phyloP scores from a whole-genome alignment of 1,284 basidiomycete species.

The Rhodotorula sp. region DNA sequence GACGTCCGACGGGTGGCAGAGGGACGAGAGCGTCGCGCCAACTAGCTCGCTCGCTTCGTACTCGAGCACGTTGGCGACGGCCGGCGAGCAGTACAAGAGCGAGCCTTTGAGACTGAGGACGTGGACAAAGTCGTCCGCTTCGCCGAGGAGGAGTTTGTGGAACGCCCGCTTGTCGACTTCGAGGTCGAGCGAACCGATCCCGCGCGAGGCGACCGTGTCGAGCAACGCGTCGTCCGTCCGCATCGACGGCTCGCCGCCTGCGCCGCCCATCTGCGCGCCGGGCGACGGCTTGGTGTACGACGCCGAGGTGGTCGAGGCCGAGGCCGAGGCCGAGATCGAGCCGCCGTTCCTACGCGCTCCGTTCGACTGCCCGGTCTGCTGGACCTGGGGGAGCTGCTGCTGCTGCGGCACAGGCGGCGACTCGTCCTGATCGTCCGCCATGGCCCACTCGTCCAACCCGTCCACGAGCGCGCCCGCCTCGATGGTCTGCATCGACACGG shows the following conservation, averaged over 20 bases:
- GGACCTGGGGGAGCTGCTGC: slow-evolving; percentile 41
- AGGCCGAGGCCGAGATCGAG: neutral
- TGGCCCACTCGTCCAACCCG: slow-evolving; percentile 17
- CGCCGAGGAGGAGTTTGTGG: slow-evolving; percentile 66
- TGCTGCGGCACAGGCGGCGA: neutral
- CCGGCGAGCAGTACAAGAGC: slow-evolving; percentile 85
- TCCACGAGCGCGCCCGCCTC: slow-evolving; percentile 1
- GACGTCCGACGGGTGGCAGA: slow-evolving; percentile 84
- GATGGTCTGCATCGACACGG: slow-evolving; percentile 22
- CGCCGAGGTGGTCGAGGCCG: neutral
- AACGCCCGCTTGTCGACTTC: slow-evolving; percentile 35
- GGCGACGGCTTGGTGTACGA: slow-evolving; percentile 2
- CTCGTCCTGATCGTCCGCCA: slow-evolving; percentile 1
- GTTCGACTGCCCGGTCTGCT: slow-evolving; percentile 3
- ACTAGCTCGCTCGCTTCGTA: slow-evolving; percentile 77
- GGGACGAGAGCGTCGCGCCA: slow-evolving; percentile 68
- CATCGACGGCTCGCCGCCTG: slow-evolving; percentile 15
- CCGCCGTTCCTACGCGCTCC: neutral
- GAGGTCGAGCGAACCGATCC: slow-evolving; percentile 18
- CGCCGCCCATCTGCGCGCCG: slow-evolving; percentile 16
- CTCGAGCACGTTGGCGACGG: slow-evolving; percentile 69
- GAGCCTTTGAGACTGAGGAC: slow-evolving; percentile 90
- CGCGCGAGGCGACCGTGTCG: slow-evolving; percentile 8
- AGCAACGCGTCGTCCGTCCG: slow-evolving; percentile 55
- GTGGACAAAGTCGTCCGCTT: slow-evolving; percentile 65